A percentile compares a stretch with the other conserved stretches of the same genome.
Evolutionary conservation across 352 stramenopile genomes (phyloP).

Genomic region (Phytophthora sp.): DNA sequence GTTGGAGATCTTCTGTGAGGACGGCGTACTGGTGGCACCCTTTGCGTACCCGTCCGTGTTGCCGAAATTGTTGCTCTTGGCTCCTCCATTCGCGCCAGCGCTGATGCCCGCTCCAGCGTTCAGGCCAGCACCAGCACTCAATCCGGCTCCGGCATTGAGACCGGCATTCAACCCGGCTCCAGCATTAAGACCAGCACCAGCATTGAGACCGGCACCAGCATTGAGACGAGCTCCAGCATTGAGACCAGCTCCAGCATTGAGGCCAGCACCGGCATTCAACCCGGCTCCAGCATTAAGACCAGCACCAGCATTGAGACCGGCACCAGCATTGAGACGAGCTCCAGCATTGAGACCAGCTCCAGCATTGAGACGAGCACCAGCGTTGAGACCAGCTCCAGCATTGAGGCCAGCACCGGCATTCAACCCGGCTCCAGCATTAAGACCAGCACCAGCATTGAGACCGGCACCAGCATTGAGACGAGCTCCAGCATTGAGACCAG

Average conservation of each 20-base stretch:
- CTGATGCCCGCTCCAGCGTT: neutral
- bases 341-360: neutral
- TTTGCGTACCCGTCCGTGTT: slow-evolving; percentile 15
- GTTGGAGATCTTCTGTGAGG: neutral
- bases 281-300: neutral
- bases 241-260: neutral
- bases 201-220: neutral
- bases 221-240: slow-evolving; percentile 2
- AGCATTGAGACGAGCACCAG: neutral
- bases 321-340: too few relatives aligned
- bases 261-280: neutral
- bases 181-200: neutral
- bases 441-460: neutral
- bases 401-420: neutral
- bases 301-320: neutral
- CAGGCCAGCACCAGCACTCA: neutral
- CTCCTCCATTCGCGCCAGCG: too few relatives aligned
- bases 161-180: neutral
- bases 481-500: too few relatives aligned
- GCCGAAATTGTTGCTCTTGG: neutral
- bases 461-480: neutral
- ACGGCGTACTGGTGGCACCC: neutral
- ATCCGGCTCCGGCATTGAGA: neutral
- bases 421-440: neutral
- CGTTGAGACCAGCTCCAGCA: slow-evolving; percentile 1